phyloP scores from a whole-genome alignment of 495 filamentous ascomycete genomes.

The Symbiotaphrina buchneri region DNA sequence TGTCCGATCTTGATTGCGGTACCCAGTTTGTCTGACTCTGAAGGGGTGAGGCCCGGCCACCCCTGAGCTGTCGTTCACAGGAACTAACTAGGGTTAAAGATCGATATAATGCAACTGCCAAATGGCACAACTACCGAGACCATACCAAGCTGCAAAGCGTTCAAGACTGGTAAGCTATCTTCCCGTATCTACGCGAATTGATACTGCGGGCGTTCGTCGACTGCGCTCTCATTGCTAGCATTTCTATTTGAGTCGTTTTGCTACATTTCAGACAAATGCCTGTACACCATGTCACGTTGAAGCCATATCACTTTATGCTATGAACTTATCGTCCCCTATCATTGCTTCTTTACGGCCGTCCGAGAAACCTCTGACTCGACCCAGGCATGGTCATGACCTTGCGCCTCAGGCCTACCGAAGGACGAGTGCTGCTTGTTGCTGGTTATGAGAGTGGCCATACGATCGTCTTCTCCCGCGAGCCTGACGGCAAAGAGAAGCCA shows the following conservation, averaged over 20 bases:
- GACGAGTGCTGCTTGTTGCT: constrained; percentile 29
- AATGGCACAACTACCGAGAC: constrained; percentile 43
- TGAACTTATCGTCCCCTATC: no score
- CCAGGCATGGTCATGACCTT: constrained; percentile 80
- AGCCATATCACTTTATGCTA: no score
- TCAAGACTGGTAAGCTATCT: constrained; percentile 26
- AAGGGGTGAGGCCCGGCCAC: constrained; percentile 10
- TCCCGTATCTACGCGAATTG: not conserved
- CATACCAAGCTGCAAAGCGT: constrained; percentile 27
- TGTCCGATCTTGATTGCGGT: constrained; percentile 40
- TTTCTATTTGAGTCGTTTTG: no score
- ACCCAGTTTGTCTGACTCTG: constrained; percentile 53
- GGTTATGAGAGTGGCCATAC: constrained; percentile 77
- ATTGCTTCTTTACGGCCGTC: no score
- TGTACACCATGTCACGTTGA: no score
- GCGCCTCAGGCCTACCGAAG: constrained; percentile 26
- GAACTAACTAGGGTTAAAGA: constrained; percentile 13
- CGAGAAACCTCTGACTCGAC: no score
- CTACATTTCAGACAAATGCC: no score
- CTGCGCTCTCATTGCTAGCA: no score
- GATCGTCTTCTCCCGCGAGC: constrained; percentile 24
- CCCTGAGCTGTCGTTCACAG: constrained; percentile 1
- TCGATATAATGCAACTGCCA: constrained; percentile 78
- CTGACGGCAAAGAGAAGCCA: constrained; percentile 9
- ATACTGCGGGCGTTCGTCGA: not conserved